Evolutionary conservation across 257 asterid species (phyloP).

Genomic region (Solanum paucissectum): DNA sequence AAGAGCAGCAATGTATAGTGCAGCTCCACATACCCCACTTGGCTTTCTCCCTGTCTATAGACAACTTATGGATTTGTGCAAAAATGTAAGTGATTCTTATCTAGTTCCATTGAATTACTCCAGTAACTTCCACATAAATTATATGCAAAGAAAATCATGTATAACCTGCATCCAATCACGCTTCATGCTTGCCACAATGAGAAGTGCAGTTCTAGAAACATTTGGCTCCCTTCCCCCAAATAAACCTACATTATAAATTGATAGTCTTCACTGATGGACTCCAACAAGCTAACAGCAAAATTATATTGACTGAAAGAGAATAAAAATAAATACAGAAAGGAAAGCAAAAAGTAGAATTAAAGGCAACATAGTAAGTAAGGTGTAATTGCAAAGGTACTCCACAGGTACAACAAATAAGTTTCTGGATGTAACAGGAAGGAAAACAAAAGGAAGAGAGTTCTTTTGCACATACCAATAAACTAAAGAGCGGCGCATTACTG

Average conservation of each 20-base stretch:
- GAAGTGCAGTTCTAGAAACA: slow-evolving; percentile 16
- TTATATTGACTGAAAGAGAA: background rate
- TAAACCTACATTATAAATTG: slow-evolving; percentile 35
- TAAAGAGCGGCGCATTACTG: background rate
- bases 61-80: slow-evolving; percentile 1
- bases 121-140: background rate
- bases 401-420: background rate
- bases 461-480: background rate
- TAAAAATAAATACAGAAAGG: background rate
- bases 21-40: slow-evolving; percentile 92
- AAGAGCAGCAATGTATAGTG: slow-evolving; percentile 72
- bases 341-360: background rate
- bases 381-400: background rate
- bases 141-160: background rate
- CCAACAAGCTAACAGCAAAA: background rate
- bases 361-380: background rate
- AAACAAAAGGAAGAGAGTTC: background rate
- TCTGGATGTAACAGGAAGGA: background rate
- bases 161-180: slow-evolving; percentile 90
- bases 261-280: background rate
- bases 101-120: background rate
- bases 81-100: background rate
- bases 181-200: slow-evolving; percentile 64
- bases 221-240: slow-evolving; percentile 16
- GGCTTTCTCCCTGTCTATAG: slow-evolving; percentile 92